phyloP scores from a whole-genome alignment of 164 flowering plant genomes.

The Sedum album region DNA sequence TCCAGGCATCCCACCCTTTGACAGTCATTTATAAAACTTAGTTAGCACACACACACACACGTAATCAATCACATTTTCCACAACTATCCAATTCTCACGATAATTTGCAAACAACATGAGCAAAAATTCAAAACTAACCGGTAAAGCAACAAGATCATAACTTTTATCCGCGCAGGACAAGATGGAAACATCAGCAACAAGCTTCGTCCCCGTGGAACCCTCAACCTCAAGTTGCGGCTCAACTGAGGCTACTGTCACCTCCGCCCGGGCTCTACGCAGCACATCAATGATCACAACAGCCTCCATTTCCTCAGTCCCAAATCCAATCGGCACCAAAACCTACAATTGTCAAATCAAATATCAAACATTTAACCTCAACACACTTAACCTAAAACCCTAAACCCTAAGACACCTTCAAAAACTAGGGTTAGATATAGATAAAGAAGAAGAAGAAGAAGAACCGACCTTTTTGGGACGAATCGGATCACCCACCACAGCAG shows the following conservation, averaged over 20 bases:
- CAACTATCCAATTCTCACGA: not conserved
- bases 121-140: constrained; percentile 34
- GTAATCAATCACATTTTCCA: not conserved
- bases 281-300: constrained; percentile 69
- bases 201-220: constrained; percentile 54
- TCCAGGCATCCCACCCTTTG: constrained; percentile 97
- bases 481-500: not conserved
- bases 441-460: not conserved
- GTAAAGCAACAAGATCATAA: constrained; percentile 78
- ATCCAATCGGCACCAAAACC: constrained; percentile 86
- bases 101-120: not conserved
- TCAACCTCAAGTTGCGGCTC: constrained; percentile 68
- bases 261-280: constrained; percentile 78
- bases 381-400: not conserved
- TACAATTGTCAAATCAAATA: constrained; percentile 7
- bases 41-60: not conserved
- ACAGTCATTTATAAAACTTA: not conserved
- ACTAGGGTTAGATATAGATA: no score
- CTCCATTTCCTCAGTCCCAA: constrained; percentile 89
- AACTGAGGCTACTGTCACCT: constrained; percentile 77
- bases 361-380: not conserved
- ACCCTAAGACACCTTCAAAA: not conserved
- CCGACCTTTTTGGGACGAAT: constrained; percentile 37
- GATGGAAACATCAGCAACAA: constrained; percentile 70
- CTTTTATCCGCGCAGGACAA: constrained; percentile 41